Conservation (phyloP, 495 filamentous ascomycete species). For the Penicillium taxi region DNA sequence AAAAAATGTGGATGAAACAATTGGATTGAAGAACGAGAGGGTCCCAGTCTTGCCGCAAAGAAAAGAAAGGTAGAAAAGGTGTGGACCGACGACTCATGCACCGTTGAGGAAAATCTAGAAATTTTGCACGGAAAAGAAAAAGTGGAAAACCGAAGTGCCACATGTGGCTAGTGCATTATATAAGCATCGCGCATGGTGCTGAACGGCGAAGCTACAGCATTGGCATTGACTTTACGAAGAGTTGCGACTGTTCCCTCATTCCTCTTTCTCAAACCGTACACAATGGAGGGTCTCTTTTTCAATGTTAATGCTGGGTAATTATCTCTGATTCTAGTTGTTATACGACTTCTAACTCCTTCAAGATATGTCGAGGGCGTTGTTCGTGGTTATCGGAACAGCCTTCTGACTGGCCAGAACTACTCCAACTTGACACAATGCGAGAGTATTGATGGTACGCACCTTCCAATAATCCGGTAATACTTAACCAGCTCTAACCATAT, state of each 20-base stretch:
- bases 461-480: not conserved
- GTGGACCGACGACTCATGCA: conserved; percentile 20
- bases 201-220: too few relatives aligned
- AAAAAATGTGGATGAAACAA: conserved; percentile 18
- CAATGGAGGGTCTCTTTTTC: conserved; percentile 93
- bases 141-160: conserved; percentile 23
- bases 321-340: conserved; percentile 1
- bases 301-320: conserved; percentile 86
- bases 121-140: conserved; percentile 26
- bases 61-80: conserved; percentile 15
- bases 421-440: conserved; percentile 97
- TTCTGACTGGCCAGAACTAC: conserved; percentile 88
- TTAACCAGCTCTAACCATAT: conserved; percentile 7
- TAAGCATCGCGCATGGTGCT: conserved; percentile 19
- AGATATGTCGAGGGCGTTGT: conserved; percentile 97
- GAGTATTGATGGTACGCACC: conserved; percentile 77
- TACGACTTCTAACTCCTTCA: conserved; percentile 14
- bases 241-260: conserved; percentile 11
- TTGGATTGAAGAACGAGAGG: conserved; percentile 11
- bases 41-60: conserved; percentile 13
- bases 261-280: conserved; percentile 16
- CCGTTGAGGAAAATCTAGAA: conserved; percentile 24
- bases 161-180: conserved; percentile 24
- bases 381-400: conserved; percentile 89
- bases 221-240: too few relatives aligned